Evolutionary conservation across 2,329 filamentous ascomycete genomes (phyloP), one percentile per base, ranked within the genome.

Genomic region (Polytolypa hystricis): DNA sequence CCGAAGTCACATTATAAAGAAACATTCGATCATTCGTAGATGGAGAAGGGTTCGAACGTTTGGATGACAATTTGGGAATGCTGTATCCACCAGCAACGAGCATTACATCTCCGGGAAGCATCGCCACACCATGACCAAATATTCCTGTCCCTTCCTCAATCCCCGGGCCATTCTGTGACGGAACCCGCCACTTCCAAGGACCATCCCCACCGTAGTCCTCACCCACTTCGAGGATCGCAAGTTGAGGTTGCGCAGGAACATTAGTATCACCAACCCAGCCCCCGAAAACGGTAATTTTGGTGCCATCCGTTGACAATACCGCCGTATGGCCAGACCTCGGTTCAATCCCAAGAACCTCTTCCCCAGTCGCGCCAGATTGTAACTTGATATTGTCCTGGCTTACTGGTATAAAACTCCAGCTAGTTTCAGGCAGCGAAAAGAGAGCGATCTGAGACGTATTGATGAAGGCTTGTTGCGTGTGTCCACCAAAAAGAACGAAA

Each of bases 371-470:
- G 47, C 82, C 77, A 0, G 72, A 72, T 36, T 64, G 71, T 2
- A 60, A 47, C 17, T 44, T 45, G 18, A 39, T 18, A 11, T 50
- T 40, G 2, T 68, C 62, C 3, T 64, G 58, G 10, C 71, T 63
- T n/a, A 87, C 74, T 1, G 71, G 67, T 17, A 93, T 65, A 55
- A 89, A 95, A 18, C 76, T 80, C 89, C 89, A 96, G 36, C 74
- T 79, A 52, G 86, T 78, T 50, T 93, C 81, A 0, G 89, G 89
- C 5, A 95, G 66, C 37, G 78, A 87, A 69, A 87, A 94, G 2
- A 95, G 65, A 0, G 86, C 89, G 1, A 89, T 75, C 29, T 85
- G 84, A 39, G 84, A 93, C 81, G 93, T 95, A 56, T 95, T 93
- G 62, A 95, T 79, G 54, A 94, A 95, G 0, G 86, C 87, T 11